Evolutionary conservation across 2,329 filamentous ascomycete genomes (phyloP).

Genomic region (Aspergillus sp.): DNA sequence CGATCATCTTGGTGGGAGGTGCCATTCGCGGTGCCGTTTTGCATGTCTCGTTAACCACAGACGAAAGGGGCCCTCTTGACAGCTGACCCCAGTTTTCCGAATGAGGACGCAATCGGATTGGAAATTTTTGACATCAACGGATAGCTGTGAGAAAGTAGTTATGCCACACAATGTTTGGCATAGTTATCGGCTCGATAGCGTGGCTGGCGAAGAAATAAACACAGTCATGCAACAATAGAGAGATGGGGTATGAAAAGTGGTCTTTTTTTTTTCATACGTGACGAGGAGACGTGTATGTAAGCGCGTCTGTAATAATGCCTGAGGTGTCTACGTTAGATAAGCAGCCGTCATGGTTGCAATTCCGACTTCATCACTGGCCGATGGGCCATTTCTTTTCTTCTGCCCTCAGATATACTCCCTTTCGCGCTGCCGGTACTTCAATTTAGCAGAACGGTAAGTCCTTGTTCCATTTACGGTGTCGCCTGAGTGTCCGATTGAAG

Average conservation of each 20-base stretch:
- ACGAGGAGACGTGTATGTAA: constrained; percentile 27
- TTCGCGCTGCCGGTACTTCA: constrained; percentile 11
- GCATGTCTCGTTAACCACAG: constrained; percentile 38
- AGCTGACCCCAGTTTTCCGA: constrained; percentile 42
- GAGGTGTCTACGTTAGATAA: constrained; percentile 12
- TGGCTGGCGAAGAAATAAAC: constrained; percentile 31
- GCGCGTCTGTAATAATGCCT: constrained; percentile 18
- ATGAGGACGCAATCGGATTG: constrained; percentile 31
- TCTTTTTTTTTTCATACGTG: constrained; percentile 34
- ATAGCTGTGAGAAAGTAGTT: constrained; percentile 26
- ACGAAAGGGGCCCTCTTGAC: constrained; percentile 36
- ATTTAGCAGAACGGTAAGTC: constrained; percentile 22
- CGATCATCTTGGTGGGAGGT: constrained; percentile 34
- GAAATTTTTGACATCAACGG: constrained; percentile 35
- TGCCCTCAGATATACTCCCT: neutral
- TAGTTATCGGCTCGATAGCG: constrained; percentile 38
- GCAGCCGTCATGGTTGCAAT: constrained; percentile 19
- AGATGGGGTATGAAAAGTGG: constrained; percentile 29
- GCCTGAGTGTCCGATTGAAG: neutral
- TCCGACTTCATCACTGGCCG: constrained; percentile 21
- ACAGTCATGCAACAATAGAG: constrained; percentile 13
- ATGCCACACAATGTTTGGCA: constrained; percentile 37
- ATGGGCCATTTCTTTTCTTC: constrained; percentile 11
- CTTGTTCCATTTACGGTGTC: neutral
- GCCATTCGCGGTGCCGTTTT: constrained; percentile 40